Evolutionary conservation across 192 early-diverging fungal genomes (phyloP).

Genomic region (Funneliformis mosseae): DNA sequence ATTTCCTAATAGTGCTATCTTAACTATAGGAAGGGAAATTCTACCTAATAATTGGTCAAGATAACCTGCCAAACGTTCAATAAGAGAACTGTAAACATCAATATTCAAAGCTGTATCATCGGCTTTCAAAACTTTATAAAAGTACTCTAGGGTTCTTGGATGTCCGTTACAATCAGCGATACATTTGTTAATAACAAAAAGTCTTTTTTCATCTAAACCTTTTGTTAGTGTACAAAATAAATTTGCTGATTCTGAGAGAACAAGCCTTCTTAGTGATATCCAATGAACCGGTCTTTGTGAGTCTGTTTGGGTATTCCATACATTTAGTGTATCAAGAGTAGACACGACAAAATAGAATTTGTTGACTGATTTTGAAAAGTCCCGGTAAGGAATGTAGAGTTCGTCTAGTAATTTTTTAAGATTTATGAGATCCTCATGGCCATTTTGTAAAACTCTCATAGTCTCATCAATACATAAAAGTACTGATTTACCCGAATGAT

Average conservation of each 20-base stretch:
- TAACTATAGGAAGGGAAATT: constrained; percentile 6
- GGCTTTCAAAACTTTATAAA: background rate
- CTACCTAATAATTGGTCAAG: background rate
- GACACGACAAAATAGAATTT: constrained; percentile 20
- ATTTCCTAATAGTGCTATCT: constrained; percentile 4
- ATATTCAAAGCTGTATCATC: background rate
- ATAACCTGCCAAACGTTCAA: background rate
- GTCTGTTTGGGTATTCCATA: background rate
- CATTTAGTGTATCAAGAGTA: constrained; percentile 8
- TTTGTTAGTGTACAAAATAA: background rate
- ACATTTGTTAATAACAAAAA: constrained; percentile 15
- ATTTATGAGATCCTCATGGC: background rate
- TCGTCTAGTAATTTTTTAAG: background rate
- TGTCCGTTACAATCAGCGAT: constrained; percentile 6
- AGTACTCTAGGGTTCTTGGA: constrained; percentile 7
- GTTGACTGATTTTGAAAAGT: background rate
- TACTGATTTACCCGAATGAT: background rate
- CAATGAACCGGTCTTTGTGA: background rate
- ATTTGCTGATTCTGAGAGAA: background rate
- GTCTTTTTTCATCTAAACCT: background rate
- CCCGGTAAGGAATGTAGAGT: background rate
- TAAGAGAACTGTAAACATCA: constrained; percentile 1
- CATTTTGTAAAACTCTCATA: background rate
- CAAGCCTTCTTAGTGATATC: constrained; percentile 13
- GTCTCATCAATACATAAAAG: background rate